Conservation (phyloP, 495 filamentous ascomycete genomes). For the Pyronema domesticum region DNA sequence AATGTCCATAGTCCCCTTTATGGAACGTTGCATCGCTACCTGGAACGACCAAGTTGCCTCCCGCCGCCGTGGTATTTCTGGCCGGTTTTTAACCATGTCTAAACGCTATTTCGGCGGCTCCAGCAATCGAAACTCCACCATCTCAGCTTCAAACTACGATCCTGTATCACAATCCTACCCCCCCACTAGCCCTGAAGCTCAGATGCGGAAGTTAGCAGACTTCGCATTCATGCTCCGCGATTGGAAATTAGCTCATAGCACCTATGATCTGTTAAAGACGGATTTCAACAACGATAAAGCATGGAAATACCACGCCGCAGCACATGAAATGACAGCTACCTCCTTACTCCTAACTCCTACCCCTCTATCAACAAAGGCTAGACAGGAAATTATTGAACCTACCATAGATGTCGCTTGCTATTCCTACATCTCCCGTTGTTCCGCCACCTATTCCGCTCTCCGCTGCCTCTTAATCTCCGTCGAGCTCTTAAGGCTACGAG, state of each 20-base stretch:
- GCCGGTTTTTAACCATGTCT: constrained; percentile 78
- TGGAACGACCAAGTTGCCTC: constrained; percentile 99
- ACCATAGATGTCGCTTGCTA: constrained; percentile 78
- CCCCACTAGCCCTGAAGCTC: constrained; percentile 68
- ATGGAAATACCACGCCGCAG: constrained; percentile 84
- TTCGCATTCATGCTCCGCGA: constrained; percentile 93
- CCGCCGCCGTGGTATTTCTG: constrained; percentile 63
- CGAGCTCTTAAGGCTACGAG: constrained; percentile 64
- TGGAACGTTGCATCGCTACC: constrained; percentile 74
- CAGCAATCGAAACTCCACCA: constrained; percentile 30
- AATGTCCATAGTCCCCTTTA: constrained; percentile 79
- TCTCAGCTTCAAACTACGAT: constrained; percentile 55
- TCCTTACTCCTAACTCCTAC: constrained; percentile 59
- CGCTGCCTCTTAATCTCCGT: constrained; percentile 59
- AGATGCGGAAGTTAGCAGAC: constrained; percentile 84
- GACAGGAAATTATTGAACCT: constrained; percentile 62
- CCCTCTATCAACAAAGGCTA: constrained; percentile 48
- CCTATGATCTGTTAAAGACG: constrained; percentile 69
- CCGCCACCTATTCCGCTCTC: constrained; percentile 51
- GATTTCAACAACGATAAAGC: constrained; percentile 92
- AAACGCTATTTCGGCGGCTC: constrained; percentile 57
- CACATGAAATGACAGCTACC: constrained; percentile 72
- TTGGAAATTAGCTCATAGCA: constrained; percentile 77
- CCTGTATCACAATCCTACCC: constrained; percentile 55
- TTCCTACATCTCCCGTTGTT: constrained; percentile 75